Base-by-base conservation (phyloP, 2,329 filamentous ascomycete species). In the Teratosphaeria nubilosa region DNA sequence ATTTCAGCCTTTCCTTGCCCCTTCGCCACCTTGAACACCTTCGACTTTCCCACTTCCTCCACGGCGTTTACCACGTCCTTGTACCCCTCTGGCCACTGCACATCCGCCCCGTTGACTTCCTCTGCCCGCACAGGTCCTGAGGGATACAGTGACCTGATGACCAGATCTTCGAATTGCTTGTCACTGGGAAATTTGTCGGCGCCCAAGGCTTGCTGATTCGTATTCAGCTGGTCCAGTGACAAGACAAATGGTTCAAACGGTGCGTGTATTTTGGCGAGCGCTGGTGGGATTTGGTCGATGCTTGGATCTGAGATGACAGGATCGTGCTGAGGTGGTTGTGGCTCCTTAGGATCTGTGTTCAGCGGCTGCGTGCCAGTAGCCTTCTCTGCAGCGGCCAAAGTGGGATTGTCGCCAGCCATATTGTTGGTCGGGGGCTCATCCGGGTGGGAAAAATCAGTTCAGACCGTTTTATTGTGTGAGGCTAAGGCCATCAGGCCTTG, bases 91-190 rank as follows among this genome's bases (percentile, higher is more conserved):
- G 45, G 58, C 56, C 54, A 60, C 30, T 56, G 1, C 16, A 59
- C 58, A 32, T 58, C 54, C 20, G 56, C 37, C 3, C 50, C 20
- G 2, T 54, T 30, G 2, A 55, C 50, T 5, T 31, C 24, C 53
- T 60, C 54, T 16, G 60, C 58, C 20, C 60, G 53, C 54, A 56
- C 58, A 22, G 60, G 60, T 14, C 60, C 60, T 27, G 58, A 56
- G 10, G 58, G 60, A 14, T 52, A 55, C 56, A 59, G n/a, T 3
- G 20, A 51, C 22, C 25, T 34, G 27, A 53, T 58, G 22, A 62
- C 56, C 1, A 62, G 60, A 27, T 62, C 54, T 34, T 60, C 58
- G 54, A 62, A 62, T 31, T 60, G 37, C 34, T 51, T 59, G 25
- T 45, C 56, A 24, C 27, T 34, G 4, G 60, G 56, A 51, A 55